Evolutionary conservation across 495 filamentous ascomycete species (phyloP), one percentile per base, ranked within the genome.

Genomic region (Penicillium goetzii): DNA sequence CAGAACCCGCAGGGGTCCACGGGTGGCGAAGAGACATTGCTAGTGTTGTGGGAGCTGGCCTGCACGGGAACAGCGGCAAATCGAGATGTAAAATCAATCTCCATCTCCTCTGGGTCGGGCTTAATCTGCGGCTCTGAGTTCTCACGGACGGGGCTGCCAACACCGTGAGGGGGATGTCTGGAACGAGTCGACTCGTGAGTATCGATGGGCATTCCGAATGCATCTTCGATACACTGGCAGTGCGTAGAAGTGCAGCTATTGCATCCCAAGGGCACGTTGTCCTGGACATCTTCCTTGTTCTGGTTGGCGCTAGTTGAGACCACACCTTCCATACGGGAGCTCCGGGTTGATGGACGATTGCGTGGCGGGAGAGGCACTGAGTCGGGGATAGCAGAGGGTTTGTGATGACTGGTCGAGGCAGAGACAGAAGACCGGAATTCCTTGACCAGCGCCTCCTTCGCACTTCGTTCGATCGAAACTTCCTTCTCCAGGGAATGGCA

Each of bases 1-100:
- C 92, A 96, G 78, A 96, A 96, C n/a, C 92, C 92, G 68, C 92
- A 96, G 11, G 88, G 84, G 54, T 95, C 92, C 28, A 79, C 74
- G 15, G 75, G 73, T 1, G 78, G 74, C n/a, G 78, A 80, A 2
- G 76, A 73, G 30, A 74, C 64, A 9, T 76, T 65, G 10, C 67
- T 68, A 34, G 71, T 66, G 57, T 75, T 59, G 55, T 73, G 69
- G 43, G 50, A 63, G 30, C 40, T 63, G 17, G 62, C 47, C 19
- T 71, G 75, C 11, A 62, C 53, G 12, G 76, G 80, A 12, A 74
- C 78, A 0, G 85, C 76, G 7, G 84, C 77, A 67, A 89, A 91
- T 41, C 86, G 81, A 41, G 85, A 74, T 8, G 89, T 92, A 65
- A 92, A 92, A 66, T 92, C 90, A 33, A 89, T 87, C 69, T 92